Conservation (phyloP, 768 basidiomycete genomes). For the Calocybe gangraenosa region DNA sequence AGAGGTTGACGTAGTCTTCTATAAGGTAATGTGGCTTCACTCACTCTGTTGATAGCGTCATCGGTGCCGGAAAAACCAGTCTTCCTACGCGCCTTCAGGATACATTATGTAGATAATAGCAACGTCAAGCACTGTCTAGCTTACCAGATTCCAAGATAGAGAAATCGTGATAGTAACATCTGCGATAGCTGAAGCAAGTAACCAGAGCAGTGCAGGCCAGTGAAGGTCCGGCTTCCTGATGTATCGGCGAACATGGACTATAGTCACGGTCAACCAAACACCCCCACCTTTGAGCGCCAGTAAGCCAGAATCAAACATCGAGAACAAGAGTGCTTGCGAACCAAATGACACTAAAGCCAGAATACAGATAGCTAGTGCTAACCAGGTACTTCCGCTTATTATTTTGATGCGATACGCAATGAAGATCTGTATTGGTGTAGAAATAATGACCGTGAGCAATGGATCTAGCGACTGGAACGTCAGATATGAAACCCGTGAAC, state of each 20-base stretch:
- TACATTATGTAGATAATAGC: conserved; percentile 10
- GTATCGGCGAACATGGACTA: conserved; percentile 32
- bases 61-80: conserved; percentile 40
- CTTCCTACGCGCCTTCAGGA: conserved; percentile 21
- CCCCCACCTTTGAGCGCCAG: conserved; percentile 29
- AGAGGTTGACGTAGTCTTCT: too few species aligned
- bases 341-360: conserved; percentile 34
- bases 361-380: conserved; percentile 26
- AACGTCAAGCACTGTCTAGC: conserved; percentile 11
- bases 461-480: conserved; percentile 11
- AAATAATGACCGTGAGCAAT: conserved; percentile 27
- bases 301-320: neutral
- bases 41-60: conserved; percentile 29
- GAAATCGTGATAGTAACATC: conserved; percentile 38
- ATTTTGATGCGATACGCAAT: conserved; percentile 39
- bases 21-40: neutral
- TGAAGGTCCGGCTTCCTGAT: conserved; percentile 39
- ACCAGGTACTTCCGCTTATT: conserved; percentile 33
- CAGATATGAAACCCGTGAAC: too few species aligned
- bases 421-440: conserved; percentile 45
- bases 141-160: conserved; percentile 33
- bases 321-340: conserved; percentile 11
- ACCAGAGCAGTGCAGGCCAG: conserved; percentile 40
- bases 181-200: conserved; percentile 36
- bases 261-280: conserved; percentile 34